Conservation (phyloP, 1,139 yeast species). For the Geotrichum armillariae region DNA sequence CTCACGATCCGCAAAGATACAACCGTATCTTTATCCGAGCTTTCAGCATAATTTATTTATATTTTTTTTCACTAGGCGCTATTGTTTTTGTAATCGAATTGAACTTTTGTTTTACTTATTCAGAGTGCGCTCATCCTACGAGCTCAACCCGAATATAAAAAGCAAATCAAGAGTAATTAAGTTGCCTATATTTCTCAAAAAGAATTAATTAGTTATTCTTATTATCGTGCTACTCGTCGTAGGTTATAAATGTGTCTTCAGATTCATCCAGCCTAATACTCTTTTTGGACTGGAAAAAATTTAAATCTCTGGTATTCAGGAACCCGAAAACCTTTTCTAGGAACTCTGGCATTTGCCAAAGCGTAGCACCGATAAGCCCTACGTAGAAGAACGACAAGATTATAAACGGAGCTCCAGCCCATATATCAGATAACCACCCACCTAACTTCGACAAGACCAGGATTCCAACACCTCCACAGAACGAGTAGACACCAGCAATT, state of each 20-base stretch:
- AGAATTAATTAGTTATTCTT: too few relatives aligned
- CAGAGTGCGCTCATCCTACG: too few relatives aligned
- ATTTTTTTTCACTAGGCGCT: neutral
- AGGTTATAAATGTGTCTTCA: neutral
- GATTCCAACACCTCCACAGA: conserved; percentile 71
- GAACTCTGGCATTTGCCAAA: conserved; percentile 19
- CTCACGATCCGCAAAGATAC: conserved; percentile 45
- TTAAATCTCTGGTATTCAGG: neutral
- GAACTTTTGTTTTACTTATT: too few relatives aligned
- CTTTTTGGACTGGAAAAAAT: too few relatives aligned
- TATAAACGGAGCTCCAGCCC: conserved; percentile 61
- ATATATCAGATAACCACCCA: conserved; percentile 57
- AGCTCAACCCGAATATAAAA: neutral
- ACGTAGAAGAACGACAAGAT: conserved; percentile 51
- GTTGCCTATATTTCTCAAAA: neutral
- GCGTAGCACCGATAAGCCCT: conserved; percentile 28
- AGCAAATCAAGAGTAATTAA: neutral
- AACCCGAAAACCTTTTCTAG: neutral
- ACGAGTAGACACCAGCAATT: conserved; percentile 65
- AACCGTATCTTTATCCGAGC: conserved; percentile 22
- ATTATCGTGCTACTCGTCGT: too few relatives aligned
- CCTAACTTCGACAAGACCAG: conserved; percentile 59
- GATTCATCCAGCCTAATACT: neutral
- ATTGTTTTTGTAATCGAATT: neutral
- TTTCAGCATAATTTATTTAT: conserved; percentile 19